Evolutionary conservation across 2,329 filamentous ascomycete genomes (phyloP).

Genomic region (Knoxdaviesia capensis): DNA sequence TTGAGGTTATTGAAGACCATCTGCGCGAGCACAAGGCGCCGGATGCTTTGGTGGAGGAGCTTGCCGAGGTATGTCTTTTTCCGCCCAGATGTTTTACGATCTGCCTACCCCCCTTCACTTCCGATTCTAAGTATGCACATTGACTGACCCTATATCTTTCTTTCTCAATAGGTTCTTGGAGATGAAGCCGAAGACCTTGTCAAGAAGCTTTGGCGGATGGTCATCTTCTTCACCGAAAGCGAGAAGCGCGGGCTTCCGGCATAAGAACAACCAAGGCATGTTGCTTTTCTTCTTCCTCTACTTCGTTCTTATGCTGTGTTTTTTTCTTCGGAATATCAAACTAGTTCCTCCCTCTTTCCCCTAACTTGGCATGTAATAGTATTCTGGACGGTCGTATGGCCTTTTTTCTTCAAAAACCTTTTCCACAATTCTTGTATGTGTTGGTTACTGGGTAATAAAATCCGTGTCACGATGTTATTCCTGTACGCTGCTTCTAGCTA

Average conservation of each 20-base stretch:
- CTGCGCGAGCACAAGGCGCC: conserved; percentile 56
- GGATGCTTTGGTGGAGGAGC: conserved; percentile 62
- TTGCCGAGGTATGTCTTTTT: conserved; percentile 50
- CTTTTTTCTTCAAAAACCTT: no score
- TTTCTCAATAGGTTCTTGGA: conserved; percentile 49
- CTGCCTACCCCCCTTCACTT: background rate
- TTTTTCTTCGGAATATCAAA: no score
- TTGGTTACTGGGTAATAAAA: no score
- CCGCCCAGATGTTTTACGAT: conserved; percentile 1
- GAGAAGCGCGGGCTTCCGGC: conserved; percentile 74
- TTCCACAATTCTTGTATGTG: no score
- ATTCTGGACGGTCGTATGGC: no score
- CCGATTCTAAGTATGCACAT: background rate
- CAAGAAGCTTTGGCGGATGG: conserved; percentile 95
- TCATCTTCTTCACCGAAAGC: conserved; percentile 91
- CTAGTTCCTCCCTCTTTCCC: no score
- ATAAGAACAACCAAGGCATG: conserved; percentile 13
- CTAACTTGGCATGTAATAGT: no score
- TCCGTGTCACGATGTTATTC: no score
- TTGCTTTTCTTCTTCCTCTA: no score
- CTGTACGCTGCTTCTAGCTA: no score
- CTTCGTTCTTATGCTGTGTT: no score
- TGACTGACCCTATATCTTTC: conserved; percentile 10
- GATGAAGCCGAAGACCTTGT: conserved; percentile 89
- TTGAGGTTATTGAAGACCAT: conserved; percentile 82